phyloP scores from a whole-genome alignment of 176 grass and related monocot genomes.

The Oryza australiensis region DNA sequence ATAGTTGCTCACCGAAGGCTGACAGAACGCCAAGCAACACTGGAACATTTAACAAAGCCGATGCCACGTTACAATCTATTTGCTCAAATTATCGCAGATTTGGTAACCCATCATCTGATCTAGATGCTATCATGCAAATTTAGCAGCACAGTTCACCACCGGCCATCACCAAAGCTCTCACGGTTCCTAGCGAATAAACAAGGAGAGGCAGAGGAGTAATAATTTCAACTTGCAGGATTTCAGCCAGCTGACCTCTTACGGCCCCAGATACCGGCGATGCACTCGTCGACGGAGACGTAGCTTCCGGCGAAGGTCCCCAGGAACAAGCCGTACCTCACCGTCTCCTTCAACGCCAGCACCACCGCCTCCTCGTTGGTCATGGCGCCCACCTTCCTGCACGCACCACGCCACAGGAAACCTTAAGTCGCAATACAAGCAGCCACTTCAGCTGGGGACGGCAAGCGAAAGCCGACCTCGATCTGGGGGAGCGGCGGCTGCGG shows the following conservation, averaged over 20 bases:
- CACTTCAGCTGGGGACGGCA: background rate
- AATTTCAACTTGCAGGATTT: background rate
- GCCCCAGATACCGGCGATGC: slow-evolving; percentile 79
- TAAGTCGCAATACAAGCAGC: background rate
- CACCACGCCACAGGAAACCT: slow-evolving; percentile 18
- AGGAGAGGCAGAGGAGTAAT: background rate
- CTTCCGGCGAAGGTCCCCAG: slow-evolving; percentile 87
- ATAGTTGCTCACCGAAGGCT: background rate
- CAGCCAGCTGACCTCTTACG: slow-evolving; percentile 57
- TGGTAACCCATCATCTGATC: background rate
- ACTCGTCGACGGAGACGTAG: slow-evolving; percentile 90
- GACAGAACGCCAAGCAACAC: background rate
- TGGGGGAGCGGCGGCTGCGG: slow-evolving; percentile 75
- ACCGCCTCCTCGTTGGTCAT: slow-evolving; percentile 83
- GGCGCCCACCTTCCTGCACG: slow-evolving; percentile 57
- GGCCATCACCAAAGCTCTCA: background rate
- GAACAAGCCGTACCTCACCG: slow-evolving; percentile 85
- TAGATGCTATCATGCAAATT: slow-evolving; percentile 19
- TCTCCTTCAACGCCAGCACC: slow-evolving; percentile 80
- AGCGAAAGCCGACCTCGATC: slow-evolving; percentile 47
- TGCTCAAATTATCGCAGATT: background rate
- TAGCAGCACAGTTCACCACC: background rate
- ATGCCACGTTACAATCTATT: background rate
- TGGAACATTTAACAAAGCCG: background rate
- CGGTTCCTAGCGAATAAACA: background rate